Base-by-base conservation (phyloP, 176 grass and related monocot genomes). In the Rhynchospora pubera region DNA sequence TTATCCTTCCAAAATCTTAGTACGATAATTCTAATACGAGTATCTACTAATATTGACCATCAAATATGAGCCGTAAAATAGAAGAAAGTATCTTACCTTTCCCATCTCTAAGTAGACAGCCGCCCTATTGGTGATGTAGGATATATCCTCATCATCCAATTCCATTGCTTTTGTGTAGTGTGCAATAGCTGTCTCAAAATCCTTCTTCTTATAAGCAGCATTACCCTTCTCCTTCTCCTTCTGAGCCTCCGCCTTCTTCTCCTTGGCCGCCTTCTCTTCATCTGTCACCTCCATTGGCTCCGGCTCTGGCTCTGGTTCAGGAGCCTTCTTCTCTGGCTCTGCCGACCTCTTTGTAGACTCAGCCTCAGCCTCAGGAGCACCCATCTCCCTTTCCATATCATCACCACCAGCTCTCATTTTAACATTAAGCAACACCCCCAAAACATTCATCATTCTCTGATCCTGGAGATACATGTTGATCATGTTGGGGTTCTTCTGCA, bases 171-270 rank as follows among this genome's bases (percentile, higher is more conserved):
- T 91, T 3, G 91, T 87, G 58, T 99, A 99, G 77, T 93, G 97
- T 57, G 89, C 86, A 84, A 96, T 96, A 1, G 97, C 97, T 5
- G 82, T 90, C 76, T 96, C 93, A 0, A 99, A 99, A 84, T 99
- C 93, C 83, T 99, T 99, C 77, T 99, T 99, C 87, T 99, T 99
- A 84, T 99, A 99, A 22, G 97, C 93, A 9, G 91, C 84, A 90
- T 99, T 99, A 1, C 97, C 97, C 7, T 79, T 75, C 65, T 93
- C 97, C 80, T 99, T 99, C 83, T 89, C 89, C 79, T 89, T 96
- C 83, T 79, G 93, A 13, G 97, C 93, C 84, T 90, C 80, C 9
- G 86, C 86, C 87, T 95, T 99, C 71, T 48, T 96, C 42, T 90
- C 83, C 83, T 87, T 99, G 5, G 58, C 46, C 50, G 85, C 87